phyloP scores from a whole-genome alignment of 108 stramenopile genomes.

The Cyclotella atomus region DNA sequence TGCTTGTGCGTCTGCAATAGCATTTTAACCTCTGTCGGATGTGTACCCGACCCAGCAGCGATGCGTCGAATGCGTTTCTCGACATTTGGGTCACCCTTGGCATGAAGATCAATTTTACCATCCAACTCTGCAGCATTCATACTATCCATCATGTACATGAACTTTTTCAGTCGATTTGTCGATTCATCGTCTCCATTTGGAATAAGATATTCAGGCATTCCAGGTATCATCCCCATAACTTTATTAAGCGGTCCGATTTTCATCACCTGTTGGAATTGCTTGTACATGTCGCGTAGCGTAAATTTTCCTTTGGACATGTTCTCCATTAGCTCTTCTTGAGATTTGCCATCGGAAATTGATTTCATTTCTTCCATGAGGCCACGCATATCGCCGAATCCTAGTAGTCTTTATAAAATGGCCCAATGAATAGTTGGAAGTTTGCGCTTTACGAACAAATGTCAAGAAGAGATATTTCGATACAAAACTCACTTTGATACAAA shows the following conservation, averaged over 20 bases:
- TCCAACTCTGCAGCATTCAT: slow-evolving; percentile 97
- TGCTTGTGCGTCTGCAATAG: slow-evolving; percentile 91
- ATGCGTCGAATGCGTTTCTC: slow-evolving; percentile 82
- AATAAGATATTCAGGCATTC: slow-evolving; percentile 86
- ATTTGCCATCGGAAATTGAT: slow-evolving; percentile 67
- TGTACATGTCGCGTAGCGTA: slow-evolving; percentile 96
- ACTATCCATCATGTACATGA: slow-evolving; percentile 97
- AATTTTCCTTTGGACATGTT: slow-evolving; percentile 93
- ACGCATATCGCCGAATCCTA: slow-evolving; percentile 91
- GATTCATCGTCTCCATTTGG: slow-evolving; percentile 73
- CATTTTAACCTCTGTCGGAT: slow-evolving; percentile 86
- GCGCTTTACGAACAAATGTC: background rate
- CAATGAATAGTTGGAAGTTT: slow-evolving; percentile 12
- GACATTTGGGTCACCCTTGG: slow-evolving; percentile 53
- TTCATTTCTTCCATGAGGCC: slow-evolving; percentile 85
- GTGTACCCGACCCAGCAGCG: slow-evolving; percentile 91
- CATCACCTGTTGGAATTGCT: slow-evolving; percentile 90
- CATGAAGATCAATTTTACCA: slow-evolving; percentile 83
- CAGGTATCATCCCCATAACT: slow-evolving; percentile 97
- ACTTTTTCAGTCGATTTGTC: slow-evolving; percentile 77
- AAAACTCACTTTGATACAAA: slow-evolving; percentile 93
- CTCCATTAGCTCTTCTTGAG: slow-evolving; percentile 82
- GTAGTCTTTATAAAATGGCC: slow-evolving; percentile 71
- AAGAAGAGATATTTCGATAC: slow-evolving; percentile 87
- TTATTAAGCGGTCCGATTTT: slow-evolving; percentile 91